phyloP scores from a whole-genome alignment of 495 filamentous ascomycete genomes.

The Aspergillus olivimuriae region DNA sequence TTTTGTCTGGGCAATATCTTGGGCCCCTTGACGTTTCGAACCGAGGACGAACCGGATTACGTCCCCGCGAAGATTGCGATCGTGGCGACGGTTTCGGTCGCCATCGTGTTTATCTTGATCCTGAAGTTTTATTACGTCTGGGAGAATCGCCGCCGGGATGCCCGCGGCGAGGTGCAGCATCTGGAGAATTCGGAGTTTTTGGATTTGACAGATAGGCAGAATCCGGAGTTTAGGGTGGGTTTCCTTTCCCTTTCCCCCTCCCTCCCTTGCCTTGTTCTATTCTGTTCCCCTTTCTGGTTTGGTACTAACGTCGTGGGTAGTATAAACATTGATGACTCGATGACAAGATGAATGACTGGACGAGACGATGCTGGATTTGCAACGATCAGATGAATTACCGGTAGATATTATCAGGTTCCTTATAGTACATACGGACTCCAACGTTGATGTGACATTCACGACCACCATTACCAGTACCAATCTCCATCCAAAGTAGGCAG shows the following conservation, averaged over 20 bases:
- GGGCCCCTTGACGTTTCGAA: conserved; percentile 49
- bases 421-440: no score
- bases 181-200: conserved; percentile 25
- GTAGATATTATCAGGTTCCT: no score
- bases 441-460: no score
- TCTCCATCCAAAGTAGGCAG: no score
- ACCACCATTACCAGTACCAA: no score
- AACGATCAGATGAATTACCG: no score
- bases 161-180: conserved; percentile 9
- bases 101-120: conserved; percentile 27
- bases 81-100: conserved; percentile 38
- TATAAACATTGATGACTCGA: conserved; percentile 8
- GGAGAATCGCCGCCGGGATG: conserved; percentile 38
- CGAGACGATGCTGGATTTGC: no score
- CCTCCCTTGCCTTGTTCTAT: neutral
- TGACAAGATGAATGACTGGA: no score
- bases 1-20: conserved; percentile 59
- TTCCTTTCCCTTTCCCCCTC: neutral
- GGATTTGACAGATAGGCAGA: conserved; percentile 34
- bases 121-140: conserved; percentile 39
- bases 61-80: conserved; percentile 59
- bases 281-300: neutral
- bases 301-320: neutral
- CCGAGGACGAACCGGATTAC: conserved; percentile 37
- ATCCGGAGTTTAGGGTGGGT: conserved; percentile 21